A percentile compares a stretch with the other conserved stretches of the same genome.
phyloP scores from a whole-genome alignment of 1,284 basidiomycete genomes.

The Waitea zeae region DNA sequence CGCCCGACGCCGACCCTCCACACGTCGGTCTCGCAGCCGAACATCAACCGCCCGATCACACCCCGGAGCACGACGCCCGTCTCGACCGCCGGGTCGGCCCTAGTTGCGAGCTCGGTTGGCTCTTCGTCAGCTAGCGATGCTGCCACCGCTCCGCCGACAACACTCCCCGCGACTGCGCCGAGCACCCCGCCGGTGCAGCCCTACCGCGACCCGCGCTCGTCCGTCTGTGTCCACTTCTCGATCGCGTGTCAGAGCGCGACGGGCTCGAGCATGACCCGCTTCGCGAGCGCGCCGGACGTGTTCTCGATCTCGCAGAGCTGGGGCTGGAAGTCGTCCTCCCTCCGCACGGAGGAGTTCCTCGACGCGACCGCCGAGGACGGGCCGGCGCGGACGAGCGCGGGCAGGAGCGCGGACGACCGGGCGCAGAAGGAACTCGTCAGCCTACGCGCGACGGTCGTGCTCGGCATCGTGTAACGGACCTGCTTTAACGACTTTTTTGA shows the following conservation, averaged over 20 bases:
- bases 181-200: constrained; percentile 35
- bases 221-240: constrained; percentile 64
- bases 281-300: constrained; percentile 73
- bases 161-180: constrained; percentile 22
- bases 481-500: not conserved
- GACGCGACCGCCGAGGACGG: constrained; percentile 28
- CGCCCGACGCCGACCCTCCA: constrained; percentile 1
- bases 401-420: too few species aligned
- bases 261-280: constrained; percentile 70
- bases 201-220: constrained; percentile 58
- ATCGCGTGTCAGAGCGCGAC: constrained; percentile 71
- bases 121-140: constrained; percentile 9
- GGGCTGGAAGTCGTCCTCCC: constrained; percentile 65
- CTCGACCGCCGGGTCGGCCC: constrained; percentile 9
- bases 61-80: constrained; percentile 22
- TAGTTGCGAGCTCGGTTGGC: constrained; percentile 7
- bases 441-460: constrained; percentile 55
- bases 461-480: constrained; percentile 40
- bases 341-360: constrained; percentile 39
- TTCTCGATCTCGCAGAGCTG: constrained; percentile 71
- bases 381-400: constrained; percentile 13
- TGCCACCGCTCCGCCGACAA: constrained; percentile 6
- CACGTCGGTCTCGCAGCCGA: constrained; percentile 15
- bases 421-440: constrained; percentile 29
- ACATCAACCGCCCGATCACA: constrained; percentile 11